Evolutionary conservation across 352 stramenopile genomes (phyloP).

Genomic region (Aphanomyces cochlioides): DNA sequence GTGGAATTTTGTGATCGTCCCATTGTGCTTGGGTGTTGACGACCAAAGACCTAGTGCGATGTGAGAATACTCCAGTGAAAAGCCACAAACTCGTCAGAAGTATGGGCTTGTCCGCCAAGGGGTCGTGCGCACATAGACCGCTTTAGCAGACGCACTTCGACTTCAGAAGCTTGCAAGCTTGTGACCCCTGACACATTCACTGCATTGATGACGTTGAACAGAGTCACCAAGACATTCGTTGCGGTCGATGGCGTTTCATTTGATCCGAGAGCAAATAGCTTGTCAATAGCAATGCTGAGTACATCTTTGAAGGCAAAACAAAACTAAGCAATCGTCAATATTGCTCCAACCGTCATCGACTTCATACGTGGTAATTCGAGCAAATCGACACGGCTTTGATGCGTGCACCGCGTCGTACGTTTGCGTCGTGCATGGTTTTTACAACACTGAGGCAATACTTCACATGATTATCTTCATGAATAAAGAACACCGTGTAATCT

Average conservation of each 20-base stretch:
- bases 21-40: conserved; percentile 54
- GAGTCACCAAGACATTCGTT: conserved; percentile 51
- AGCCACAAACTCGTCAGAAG: conserved; percentile 19
- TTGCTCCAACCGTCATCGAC: not conserved
- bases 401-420: conserved; percentile 62
- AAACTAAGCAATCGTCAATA: conserved; percentile 35
- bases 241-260: conserved; percentile 27
- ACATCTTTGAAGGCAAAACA: conserved; percentile 74
- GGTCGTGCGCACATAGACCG: conserved; percentile 45
- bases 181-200: conserved; percentile 54
- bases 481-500: conserved; percentile 86
- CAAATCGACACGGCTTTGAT: conserved; percentile 82
- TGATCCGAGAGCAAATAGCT: conserved; percentile 39
- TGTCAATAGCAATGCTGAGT: conserved; percentile 64
- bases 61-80: not conserved
- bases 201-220: conserved; percentile 69
- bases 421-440: conserved; percentile 72
- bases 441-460: conserved; percentile 86
- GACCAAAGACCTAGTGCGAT: conserved; percentile 44
- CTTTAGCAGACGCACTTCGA: conserved; percentile 74
- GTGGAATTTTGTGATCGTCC: conserved; percentile 55
- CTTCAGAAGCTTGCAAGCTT: conserved; percentile 53
- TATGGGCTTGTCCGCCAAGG: conserved; percentile 3
- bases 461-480: conserved; percentile 57
- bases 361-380: conserved; percentile 65